Evolutionary conservation across 163 green algal species (phyloP), one percentile per base, ranked within the genome.

Genomic region (Scenedesmus sp.): DNA sequence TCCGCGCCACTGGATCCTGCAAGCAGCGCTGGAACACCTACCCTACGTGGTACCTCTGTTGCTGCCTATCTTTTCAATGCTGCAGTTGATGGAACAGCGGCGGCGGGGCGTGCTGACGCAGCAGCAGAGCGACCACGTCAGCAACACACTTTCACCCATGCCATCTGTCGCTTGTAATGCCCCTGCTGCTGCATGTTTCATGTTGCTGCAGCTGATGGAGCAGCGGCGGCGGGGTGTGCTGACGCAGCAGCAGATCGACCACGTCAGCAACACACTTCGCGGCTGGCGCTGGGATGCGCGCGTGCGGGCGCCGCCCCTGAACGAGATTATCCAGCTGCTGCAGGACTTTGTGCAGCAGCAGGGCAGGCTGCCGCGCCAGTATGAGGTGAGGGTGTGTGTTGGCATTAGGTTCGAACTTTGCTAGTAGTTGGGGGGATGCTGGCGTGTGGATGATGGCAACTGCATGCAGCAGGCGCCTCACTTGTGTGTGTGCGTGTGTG

Each of bases 231-330:
- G 59, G 8, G 59, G 59, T 10, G 9, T 64, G 59, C 59, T 64
- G 59, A 64, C 59, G 62, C 62, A 85, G 34, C 79, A 60, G 79
- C 79, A 60, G 79, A 13, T 26, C 8, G 16, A 13, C 8, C 6
- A 15, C 34, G 6, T 4, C 54, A 55, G 23, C 20, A 12, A 5
- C n/a, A 20, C 64, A 3, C 16, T 89, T 46, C 46, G 15, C 15
- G 84, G 70, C 18, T 91, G 87, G 87, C 57, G 23, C n/a, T 91
- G 87, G 87, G 87, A 86, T 34, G 6, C 2, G 9, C 64, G 87
- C 13, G 76, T 86, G 52, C 23, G 73, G 4, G 56, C 76, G 23
- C 56, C 87, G 10, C 87, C 87, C 1, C 54, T 91, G 73, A 23
- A 91, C 13, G 56, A 46, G 3, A 46, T 79, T 0, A 77, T 91